Evolutionary conservation across 2,329 filamentous ascomycete species (phyloP), one percentile per base, ranked within the genome.

Genomic region (Pseudogymnoascus sp.): DNA sequence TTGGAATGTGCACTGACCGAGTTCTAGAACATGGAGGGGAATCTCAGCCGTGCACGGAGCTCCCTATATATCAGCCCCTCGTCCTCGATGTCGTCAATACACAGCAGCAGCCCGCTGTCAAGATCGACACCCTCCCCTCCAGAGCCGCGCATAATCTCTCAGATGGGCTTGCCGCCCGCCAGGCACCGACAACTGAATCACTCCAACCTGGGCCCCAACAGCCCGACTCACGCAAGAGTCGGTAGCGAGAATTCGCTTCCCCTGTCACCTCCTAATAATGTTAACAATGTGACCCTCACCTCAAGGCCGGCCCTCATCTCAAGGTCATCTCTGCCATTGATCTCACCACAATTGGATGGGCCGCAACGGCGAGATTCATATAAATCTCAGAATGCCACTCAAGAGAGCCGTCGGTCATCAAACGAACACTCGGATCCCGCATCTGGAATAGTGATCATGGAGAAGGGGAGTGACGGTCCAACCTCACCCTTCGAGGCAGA

Each of bases 11-110:
- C 41, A 64, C 37, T 41, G 38, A 40, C 61, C 5, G 19, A 62
- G 26, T 38, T 63, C 22, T 73, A 96, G 91, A 89, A 90, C 33
- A 96, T 97, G 92, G 93, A 97, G 76, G 91, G 89, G 38, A 97
- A 97, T 69, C 80, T 97, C 19, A 88, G 83, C 63, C 88, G 91
- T 65, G 93, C 91, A 31, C 85, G 91, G 69, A 86, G 84, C 66
- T 88, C 88, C 8, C 79, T 91, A 24, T 80, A 84, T 53, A 77
- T 79, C 35, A 78, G 78, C 6, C 79, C 82, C 7, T 79, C 79
- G 11, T 71, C 76, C 6, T 80, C 82, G 24, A 78, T 79, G 60
- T 78, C 78, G 61, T 76, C 79, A 10, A 78, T 79, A 26, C 66
- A 72, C 19, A 73, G 70, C 64, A 71, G 68, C 62, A 73, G 71